phyloP scores from a whole-genome alignment of 2,329 filamentous ascomycete genomes.

The Fusarium chaquense region DNA sequence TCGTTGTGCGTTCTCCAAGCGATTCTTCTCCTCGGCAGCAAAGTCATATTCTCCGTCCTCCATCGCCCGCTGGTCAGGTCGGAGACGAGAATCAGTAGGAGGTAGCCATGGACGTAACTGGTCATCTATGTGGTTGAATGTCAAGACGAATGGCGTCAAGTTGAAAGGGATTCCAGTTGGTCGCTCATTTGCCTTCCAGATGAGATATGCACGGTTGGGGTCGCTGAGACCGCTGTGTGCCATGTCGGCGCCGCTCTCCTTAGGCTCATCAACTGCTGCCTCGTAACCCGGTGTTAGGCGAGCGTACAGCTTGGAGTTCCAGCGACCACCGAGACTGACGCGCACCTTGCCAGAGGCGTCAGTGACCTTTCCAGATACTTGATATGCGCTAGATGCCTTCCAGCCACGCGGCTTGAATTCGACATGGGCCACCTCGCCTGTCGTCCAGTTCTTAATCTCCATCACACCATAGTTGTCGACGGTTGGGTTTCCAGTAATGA shows the following conservation, averaged over 20 bases:
- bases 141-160: conserved; percentile 93
- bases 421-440: conserved; percentile 87
- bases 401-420: conserved; percentile 97
- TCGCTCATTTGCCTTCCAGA: conserved; percentile 90
- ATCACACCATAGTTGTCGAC: conserved; percentile 99
- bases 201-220: conserved; percentile 82
- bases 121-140: conserved; percentile 93
- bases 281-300: conserved; percentile 93
- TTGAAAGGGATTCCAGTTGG: conserved; percentile 94
- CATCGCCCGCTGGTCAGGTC: conserved; percentile 97
- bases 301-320: conserved; percentile 98
- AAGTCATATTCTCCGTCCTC: conserved; percentile 98
- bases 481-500: conserved; percentile 94
- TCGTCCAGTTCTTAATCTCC: conserved; percentile 98
- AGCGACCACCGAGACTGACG: conserved; percentile 91
- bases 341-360: conserved; percentile 83
- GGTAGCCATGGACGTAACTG: conserved; percentile 80
- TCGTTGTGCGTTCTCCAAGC: conserved; percentile 92
- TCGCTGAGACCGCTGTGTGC: conserved; percentile 68
- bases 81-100: conserved; percentile 91
- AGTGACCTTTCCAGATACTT: conserved; percentile 86
- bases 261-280: conserved; percentile 72
- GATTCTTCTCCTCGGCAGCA: conserved; percentile 92
- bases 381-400: conserved; percentile 93
- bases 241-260: conserved; percentile 51